Percentiles rank a stretch among this genome's conserved stretches.
These are phyloP conservation scores for Paxillus ammoniavirescens DNA, from an alignment of 768 basidiomycete genomes.

Conservation along the genomic window DNA sequence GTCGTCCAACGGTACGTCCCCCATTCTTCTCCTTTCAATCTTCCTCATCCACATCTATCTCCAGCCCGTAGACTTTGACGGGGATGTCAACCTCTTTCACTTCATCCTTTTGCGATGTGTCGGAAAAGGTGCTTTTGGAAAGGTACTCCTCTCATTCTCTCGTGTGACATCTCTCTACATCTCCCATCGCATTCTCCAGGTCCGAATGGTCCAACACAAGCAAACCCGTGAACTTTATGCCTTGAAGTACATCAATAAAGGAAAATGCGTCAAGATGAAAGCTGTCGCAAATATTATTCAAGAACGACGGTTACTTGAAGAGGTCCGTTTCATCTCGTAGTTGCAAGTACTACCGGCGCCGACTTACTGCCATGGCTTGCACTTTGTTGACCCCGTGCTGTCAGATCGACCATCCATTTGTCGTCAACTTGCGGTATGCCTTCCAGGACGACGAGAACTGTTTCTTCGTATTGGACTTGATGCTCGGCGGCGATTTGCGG, in stretches of 20 bases:
- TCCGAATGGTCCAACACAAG: constrained; percentile 99
- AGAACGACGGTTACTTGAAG: constrained; percentile 91
- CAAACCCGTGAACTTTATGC: constrained; percentile 96
- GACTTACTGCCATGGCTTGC: neutral
- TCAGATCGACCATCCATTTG: constrained; percentile 92
- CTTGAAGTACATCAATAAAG: constrained; percentile 99
- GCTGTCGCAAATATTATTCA: constrained; percentile 97
- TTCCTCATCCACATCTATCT: neutral
- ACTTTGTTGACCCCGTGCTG: constrained; percentile 12
- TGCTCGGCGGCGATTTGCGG: constrained; percentile 93
- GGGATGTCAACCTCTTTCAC: constrained; percentile 95
- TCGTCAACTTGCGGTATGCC: constrained; percentile 93
- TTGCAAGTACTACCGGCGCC: neutral
- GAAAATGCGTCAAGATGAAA: constrained; percentile 98
- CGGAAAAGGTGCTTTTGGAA: constrained; percentile 99
- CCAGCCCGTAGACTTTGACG: constrained; percentile 93
- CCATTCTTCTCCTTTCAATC: neutral
- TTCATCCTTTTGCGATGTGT: constrained; percentile 93
- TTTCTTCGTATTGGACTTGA: constrained; percentile 96
- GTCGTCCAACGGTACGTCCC: constrained; percentile 67
- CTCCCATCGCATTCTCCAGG: constrained; percentile 47
- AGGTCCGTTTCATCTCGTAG: constrained; percentile 50
- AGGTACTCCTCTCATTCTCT: constrained; percentile 49
- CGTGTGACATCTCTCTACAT: constrained; percentile 12
- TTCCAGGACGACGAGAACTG: constrained; percentile 99